phyloP scores from a whole-genome alignment of 257 asterid genomes.

The Primulina eburnea region DNA sequence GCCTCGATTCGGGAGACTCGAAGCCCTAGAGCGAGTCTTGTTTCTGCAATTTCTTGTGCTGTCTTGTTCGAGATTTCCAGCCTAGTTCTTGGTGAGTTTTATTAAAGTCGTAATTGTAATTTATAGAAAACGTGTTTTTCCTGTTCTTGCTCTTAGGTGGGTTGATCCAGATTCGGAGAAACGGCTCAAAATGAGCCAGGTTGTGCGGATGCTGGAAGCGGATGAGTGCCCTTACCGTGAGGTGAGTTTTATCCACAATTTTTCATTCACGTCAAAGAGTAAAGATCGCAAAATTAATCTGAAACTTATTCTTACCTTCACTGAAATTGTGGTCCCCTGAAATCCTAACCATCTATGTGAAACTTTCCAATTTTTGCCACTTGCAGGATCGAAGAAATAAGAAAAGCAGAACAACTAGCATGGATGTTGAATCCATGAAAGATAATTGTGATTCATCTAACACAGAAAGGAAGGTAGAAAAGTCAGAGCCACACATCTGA shows the following conservation, averaged over 20 bases:
- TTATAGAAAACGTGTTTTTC: too few relatives aligned
- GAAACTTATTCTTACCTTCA: background rate
- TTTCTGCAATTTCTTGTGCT: too few relatives aligned
- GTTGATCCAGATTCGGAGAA: too few relatives aligned
- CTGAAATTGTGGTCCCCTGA: background rate
- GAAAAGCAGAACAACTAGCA: slow-evolving; percentile 56
- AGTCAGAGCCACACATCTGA: slow-evolving; percentile 44
- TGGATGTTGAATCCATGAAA: slow-evolving; percentile 64
- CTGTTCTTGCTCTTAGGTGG: too few relatives aligned
- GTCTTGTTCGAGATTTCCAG: too few relatives aligned
- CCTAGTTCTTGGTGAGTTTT: too few relatives aligned
- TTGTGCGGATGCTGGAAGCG: too few relatives aligned
- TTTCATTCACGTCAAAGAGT: background rate
- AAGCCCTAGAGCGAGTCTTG: too few relatives aligned
- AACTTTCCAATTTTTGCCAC: background rate
- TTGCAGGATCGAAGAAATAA: slow-evolving; percentile 69
- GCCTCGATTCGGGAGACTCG: too few relatives aligned
- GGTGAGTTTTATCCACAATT: background rate
- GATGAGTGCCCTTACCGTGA: too few relatives aligned
- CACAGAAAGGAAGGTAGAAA: slow-evolving; percentile 42
- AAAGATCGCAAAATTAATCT: background rate
- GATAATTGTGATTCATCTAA: slow-evolving; percentile 48
- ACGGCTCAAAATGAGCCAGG: too few relatives aligned
- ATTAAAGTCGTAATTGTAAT: too few relatives aligned
- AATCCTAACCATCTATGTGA: background rate